These are phyloP conservation scores for Lactarius sp. DNA, from an alignment of 768 basidiomycete genomes.

Conservation along the genomic window DNA sequence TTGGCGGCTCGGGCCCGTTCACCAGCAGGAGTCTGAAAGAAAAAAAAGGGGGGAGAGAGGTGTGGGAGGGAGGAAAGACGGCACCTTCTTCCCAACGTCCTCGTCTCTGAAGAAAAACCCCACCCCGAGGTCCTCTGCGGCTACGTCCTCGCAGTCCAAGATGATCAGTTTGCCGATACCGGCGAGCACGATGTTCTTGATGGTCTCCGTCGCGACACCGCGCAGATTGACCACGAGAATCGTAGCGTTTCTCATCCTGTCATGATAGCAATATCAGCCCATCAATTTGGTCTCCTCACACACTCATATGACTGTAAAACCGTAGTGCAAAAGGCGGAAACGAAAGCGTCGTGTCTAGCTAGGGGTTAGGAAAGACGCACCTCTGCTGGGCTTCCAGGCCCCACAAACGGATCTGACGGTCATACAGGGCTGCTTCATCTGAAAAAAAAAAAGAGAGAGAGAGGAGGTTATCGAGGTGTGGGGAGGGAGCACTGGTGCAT, in stretches of 20 bases:
- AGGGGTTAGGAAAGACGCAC: slow-evolving; percentile 38
- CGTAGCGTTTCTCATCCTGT: slow-evolving; percentile 90
- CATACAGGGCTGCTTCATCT: slow-evolving; percentile 84
- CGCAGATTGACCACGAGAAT: slow-evolving; percentile 75
- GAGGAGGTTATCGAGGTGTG: slow-evolving; percentile 5
- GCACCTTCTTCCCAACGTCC: slow-evolving; percentile 86
- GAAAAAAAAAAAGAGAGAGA: background rate
- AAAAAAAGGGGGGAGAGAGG: background rate
- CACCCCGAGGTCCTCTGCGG: slow-evolving; percentile 81
- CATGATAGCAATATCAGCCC: background rate
- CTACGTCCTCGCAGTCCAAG: slow-evolving; percentile 70
- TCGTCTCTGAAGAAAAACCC: slow-evolving; percentile 94
- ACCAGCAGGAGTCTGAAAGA: too few species aligned
- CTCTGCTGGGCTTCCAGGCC: slow-evolving; percentile 96
- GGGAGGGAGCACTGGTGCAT: background rate
- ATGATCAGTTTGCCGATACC: slow-evolving; percentile 90
- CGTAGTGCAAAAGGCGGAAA: too few species aligned
- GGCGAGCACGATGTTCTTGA: slow-evolving; percentile 97
- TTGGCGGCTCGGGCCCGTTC: too few species aligned
- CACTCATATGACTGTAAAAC: too few species aligned
- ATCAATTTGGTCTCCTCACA: background rate
- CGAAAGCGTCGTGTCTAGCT: too few species aligned
- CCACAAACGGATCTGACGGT: slow-evolving; percentile 96
- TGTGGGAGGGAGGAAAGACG: slow-evolving; percentile 6
- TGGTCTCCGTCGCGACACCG: slow-evolving; percentile 86